phyloP scores from a whole-genome alignment of 768 basidiomycete genomes.

The Tulasnella sp. region DNA sequence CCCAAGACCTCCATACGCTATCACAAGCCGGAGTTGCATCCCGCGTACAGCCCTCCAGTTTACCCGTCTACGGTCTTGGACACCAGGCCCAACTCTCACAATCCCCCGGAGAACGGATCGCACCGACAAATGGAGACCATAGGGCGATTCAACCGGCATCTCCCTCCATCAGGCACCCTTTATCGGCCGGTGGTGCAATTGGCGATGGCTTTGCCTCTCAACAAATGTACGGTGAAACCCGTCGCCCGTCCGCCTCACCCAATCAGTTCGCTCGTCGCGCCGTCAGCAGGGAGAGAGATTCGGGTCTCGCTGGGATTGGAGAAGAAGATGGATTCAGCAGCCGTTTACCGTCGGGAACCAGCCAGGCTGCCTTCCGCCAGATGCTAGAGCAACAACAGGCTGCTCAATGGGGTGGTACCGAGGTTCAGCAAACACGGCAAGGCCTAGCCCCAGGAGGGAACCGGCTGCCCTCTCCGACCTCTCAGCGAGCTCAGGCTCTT shows the following conservation, averaged over 20 bases:
- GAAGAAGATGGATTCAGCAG: background rate
- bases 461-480: background rate
- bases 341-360: background rate
- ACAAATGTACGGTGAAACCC: background rate
- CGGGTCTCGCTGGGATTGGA: background rate
- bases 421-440: background rate
- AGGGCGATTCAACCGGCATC: background rate
- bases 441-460: background rate
- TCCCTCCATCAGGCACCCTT: background rate
- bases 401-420: background rate
- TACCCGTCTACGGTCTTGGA: background rate
- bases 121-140: background rate
- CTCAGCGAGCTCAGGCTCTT: background rate
- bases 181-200: background rate
- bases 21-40: background rate
- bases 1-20: conserved; percentile 35
- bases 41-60: conserved; percentile 16
- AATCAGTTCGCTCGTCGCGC: conserved; percentile 12
- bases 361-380: background rate
- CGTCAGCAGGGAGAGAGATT: conserved; percentile 1
- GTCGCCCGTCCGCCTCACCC: conserved; percentile 20
- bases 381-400: conserved; percentile 2
- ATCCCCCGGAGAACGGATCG: background rate
- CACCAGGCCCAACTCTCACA: background rate
- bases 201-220: background rate